Evolutionary conservation across 441 rosid genomes (phyloP), one percentile per base, ranked within the genome.

Genomic region (Syzygium syzygioides): DNA sequence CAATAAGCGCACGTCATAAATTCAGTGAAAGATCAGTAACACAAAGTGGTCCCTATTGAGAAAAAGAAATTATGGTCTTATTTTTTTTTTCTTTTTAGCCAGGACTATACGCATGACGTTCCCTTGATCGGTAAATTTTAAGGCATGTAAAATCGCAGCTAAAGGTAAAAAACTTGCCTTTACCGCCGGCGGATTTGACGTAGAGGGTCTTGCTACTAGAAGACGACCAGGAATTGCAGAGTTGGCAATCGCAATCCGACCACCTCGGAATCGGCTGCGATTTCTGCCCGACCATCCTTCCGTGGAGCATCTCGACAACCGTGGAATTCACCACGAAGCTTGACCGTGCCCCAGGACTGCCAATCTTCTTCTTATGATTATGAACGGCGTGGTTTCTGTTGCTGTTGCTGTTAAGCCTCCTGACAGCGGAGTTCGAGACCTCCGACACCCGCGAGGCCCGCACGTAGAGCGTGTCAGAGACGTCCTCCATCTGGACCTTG

Each of bases 231-330:
- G 92, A 91, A 86, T 91, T 95, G 92, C 99, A 96, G 86, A 92
- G 88, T 55, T 89, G 90, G 90, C 99, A 98, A 79, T 96, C 98
- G 85, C 99, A 98, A 87, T 97, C 99, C n/a, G 98, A 96, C 98
- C 99, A 97, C 91, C 98, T 92, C 10, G 98, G 94, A 64, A 91
- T 87, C 14, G 90, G 95, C 88, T 90, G 91, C 28, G 79, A 55
- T 13, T 56, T 37, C 87, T 7, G 48, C 50, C 84, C 71, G 50
- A 76, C 90, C 50, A 85, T 86, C 85, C 59, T 86, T 54, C 90
- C 84, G 5, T 85, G 90, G 17, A 88, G 66, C 90, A 88, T 85
- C 85, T 88, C 86, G 45, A 88, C 53, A 14, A 88, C 71, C 19
- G 87, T 50, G 23, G 90, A 68, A 86, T 88, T 85, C 37, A 88